Base-by-base conservation (phyloP, 805 yeast genomes). In the Komagataella kurtzmanii region DNA sequence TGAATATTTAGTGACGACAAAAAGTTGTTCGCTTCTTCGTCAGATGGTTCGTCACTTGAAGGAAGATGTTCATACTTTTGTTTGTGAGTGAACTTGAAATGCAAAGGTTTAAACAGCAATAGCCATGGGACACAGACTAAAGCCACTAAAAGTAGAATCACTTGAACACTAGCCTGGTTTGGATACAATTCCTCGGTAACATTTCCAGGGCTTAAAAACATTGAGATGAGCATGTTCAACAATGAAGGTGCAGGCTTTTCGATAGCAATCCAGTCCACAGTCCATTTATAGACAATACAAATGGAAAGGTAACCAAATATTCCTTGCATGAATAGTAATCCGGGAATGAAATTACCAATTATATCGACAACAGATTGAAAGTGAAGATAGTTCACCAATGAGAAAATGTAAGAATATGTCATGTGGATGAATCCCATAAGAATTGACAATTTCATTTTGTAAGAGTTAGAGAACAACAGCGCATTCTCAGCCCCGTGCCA, bases 401-500 rank as follows among this genome's bases (percentile, higher is more conserved):
- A 88, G 62, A 90, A 89, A 66, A 80, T 65, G 63, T 80, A 84
- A 3, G 96, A 87, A 69, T 91, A 93, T 10, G 90, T 71, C 99
- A 93, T 93, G 70, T 93, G 99, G 48, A 77, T 68, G 68, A 84
- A 91, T 3, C 99, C 99, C 90, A 93, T 85, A 58, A 93, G 74
- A 53, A 93, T 84, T 2, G 98, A 89, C 55, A 93, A 74, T 67
- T 93, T 93, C 99, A 93, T 93, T 74, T 93, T 93, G 72, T 88
- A 93, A 2, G 98, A 90, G 71, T 93, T 93, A 50, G 96, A 79
- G 69, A 93, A 93, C 53, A 95, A 69, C 60, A 93, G 74, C 50
- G 83, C 82, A 70, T 93, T 93, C 59, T 93, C 99, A 45, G 98
- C 77, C 17, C 97, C 97, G 67, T 93, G 99, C 99, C 99, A 93